Base-by-base conservation (phyloP, 345 rosid genomes). In the Populus euphratica region DNA sequence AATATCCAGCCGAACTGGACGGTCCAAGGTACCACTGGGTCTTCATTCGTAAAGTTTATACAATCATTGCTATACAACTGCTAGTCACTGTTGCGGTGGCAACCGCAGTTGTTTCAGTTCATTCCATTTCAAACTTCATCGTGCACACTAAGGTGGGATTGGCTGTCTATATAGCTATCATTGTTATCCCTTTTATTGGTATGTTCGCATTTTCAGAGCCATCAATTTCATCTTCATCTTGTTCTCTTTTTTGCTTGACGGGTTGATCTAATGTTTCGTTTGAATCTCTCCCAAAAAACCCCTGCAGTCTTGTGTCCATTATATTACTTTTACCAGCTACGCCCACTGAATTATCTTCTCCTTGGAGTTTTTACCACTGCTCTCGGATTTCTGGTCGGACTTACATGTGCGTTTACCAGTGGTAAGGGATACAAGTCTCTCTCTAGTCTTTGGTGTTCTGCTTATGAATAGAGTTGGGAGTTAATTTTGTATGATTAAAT, bases 21-120 rank as follows among this genome's bases (percentile, higher is more conserved):
- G 5, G 17, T 54, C 49, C 67, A 13, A 64, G 39, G 21, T 17
- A 33, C 12, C 33, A 11, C 7, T 72, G 75, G 21, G 33, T 72
- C 75, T 72, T 72, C 75, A 72, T 72, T 56, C 29, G 33, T 21
- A 72, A 72, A 72, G 49, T 54, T n/a, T 36, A 56, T 56, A 18
- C 49, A 35, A 72, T 56, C 11, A 56, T 56, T 54, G 17, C 35
- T 33, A 35, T 72, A 36, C 75, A 56, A 72, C 25, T 72, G 44
- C 66, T 72, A 11, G 65, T 72, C 17, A 54, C 75, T 6, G 66
- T 54, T 56, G 75, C 66, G 5, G 75, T 72, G 31, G 75, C 66
- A 54, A 29, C 47, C 61, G 18, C 66, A 11, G 75, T 72, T 56
- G 61, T 11, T 38, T 56, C 39, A 0, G 49, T 35, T 5, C 49